A percentile compares a stretch with the other conserved stretches of the same genome.
These are phyloP conservation scores for Pochonia chlamydosporia DNA, from an alignment of 2,329 filamentous ascomycete genomes.

Conservation along the genomic window DNA sequence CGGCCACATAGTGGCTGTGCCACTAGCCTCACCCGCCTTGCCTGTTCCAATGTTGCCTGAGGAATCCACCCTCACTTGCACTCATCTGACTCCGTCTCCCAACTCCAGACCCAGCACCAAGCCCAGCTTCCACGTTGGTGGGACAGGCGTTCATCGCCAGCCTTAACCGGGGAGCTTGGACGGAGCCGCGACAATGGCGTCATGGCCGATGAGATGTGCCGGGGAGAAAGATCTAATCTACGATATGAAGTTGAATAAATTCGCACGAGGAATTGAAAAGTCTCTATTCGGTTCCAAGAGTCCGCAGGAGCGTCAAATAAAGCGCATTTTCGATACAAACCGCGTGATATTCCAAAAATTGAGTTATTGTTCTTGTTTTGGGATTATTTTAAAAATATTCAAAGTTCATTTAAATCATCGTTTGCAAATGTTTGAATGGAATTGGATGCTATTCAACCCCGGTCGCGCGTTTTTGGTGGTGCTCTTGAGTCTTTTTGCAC, in stretches of 20 bases:
- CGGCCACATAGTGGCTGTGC: no score
- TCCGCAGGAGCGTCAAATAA: not conserved
- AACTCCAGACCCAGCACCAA: not conserved
- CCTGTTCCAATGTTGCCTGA: not conserved
- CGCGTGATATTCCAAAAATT: not conserved
- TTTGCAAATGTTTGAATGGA: not conserved
- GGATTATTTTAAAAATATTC: not conserved
- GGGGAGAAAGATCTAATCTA: slow-evolving; percentile 5
- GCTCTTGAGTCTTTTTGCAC: not conserved
- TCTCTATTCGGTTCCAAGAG: not conserved
- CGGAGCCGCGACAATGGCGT: slow-evolving; percentile 21
- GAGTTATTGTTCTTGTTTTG: not conserved
- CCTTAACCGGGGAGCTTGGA: slow-evolving; percentile 21
- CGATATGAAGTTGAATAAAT: not conserved
- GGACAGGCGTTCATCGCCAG: slow-evolving; percentile 12
- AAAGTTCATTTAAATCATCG: not conserved
- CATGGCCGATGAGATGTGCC: slow-evolving; percentile 12
- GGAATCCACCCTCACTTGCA: not conserved
- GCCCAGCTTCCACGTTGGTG: not conserved
- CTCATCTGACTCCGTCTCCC: not conserved
- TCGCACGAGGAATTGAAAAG: slow-evolving; percentile 1
- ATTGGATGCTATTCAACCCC: slow-evolving; percentile 3
- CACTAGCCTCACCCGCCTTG: not conserved
- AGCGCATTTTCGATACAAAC: not conserved
- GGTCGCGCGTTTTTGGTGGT: slow-evolving; percentile 1